These are phyloP conservation scores for Ottelia alismoides DNA, from an alignment of 106 monocot species.

Conservation along the genomic window DNA sequence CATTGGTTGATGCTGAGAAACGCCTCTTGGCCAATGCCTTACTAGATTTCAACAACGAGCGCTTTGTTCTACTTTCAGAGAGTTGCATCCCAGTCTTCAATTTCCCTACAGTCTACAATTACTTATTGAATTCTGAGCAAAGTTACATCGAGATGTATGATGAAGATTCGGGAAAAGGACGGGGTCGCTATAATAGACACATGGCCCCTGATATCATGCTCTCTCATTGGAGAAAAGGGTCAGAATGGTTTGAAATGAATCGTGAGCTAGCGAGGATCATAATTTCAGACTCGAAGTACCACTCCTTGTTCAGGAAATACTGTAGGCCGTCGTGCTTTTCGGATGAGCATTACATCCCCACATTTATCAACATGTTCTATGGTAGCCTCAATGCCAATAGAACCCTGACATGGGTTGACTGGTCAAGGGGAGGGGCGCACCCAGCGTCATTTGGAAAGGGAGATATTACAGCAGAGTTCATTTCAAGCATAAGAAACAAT, in stretches of 20 bases:
- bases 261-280: not conserved
- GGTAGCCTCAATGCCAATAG: slow-evolving; percentile 3
- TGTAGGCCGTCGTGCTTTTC: slow-evolving; percentile 14
- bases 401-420: slow-evolving; percentile 19
- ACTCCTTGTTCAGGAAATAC: slow-evolving; percentile 8
- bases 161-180: slow-evolving; percentile 2
- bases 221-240: slow-evolving; percentile 13
- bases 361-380: slow-evolving; percentile 12
- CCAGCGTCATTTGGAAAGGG: slow-evolving; percentile 8
- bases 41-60: slow-evolving; percentile 14
- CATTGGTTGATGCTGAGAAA: slow-evolving; percentile 14
- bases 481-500: slow-evolving; percentile 17
- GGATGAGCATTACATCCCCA: slow-evolving; percentile 14
- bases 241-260: slow-evolving; percentile 15
- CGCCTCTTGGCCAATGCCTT: slow-evolving; percentile 12
- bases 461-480: slow-evolving; percentile 13
- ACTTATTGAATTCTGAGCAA: slow-evolving; percentile 8
- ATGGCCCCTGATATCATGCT: slow-evolving; percentile 8
- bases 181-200: slow-evolving; percentile 2
- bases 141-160: slow-evolving; percentile 11
- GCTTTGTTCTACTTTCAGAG: slow-evolving; percentile 18
- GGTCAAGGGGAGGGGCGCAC: slow-evolving; percentile 19
- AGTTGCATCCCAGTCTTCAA: slow-evolving; percentile 16
- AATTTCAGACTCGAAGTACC: slow-evolving; percentile 10
- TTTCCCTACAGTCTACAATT: slow-evolving; percentile 7